Evolutionary conservation across 176 grass and related monocot genomes (phyloP).

Genomic region (Triticum aestivum): IWGSC_CS_RefSeq_v2.1 NC_057813.1:673363153-673363652

Average conservation of each 20-base stretch:
- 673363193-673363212: background rate
- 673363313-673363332: conserved; percentile 15
- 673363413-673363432: too few relatives aligned
- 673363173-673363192: conserved; percentile 23
- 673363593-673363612: background rate
- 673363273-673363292: conserved; percentile 23
- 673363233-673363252: conserved; percentile 30
- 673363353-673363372: too few relatives aligned
- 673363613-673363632: background rate
- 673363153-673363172: background rate
- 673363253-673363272: conserved; percentile 3
- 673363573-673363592: conserved; percentile 31
- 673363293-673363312: background rate
- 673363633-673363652: conserved; percentile 11
- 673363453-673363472: background rate
- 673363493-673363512: conserved; percentile 32
- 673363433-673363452: background rate
- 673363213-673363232: background rate
- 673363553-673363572: background rate
- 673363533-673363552: conserved; percentile 29
- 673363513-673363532: conserved; percentile 3
- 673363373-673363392: background rate
- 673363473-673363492: conserved; percentile 27
- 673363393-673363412: too few relatives aligned
- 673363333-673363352: background rate